Percentiles rank a stretch among this genome's conserved stretches.
Conservation (phyloP, 352 stramenopile genomes). For the Phytophthora citricola region DNA sequence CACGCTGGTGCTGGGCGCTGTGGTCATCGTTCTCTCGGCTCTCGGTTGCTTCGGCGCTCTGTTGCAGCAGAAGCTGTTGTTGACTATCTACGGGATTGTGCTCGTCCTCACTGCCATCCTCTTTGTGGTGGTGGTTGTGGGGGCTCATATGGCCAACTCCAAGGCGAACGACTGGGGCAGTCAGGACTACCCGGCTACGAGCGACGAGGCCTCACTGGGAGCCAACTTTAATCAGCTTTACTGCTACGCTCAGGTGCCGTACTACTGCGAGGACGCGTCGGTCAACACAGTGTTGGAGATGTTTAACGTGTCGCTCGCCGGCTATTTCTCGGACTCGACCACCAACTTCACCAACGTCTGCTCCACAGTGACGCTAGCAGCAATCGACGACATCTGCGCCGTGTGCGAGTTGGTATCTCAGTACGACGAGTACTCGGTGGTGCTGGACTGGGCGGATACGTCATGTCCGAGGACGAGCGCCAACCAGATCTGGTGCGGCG, state of each 20-base stretch:
- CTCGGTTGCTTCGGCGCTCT: constrained; percentile 79
- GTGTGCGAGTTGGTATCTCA: constrained; percentile 60
- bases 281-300: constrained; percentile 56
- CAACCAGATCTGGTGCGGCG: constrained; percentile 78
- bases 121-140: constrained; percentile 73
- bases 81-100: constrained; percentile 74
- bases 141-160: constrained; percentile 58
- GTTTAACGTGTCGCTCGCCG: constrained; percentile 58
- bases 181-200: constrained; percentile 51
- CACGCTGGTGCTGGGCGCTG: constrained; percentile 67
- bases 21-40: constrained; percentile 69
- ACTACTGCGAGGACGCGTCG: constrained; percentile 70
- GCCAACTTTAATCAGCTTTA: constrained; percentile 84
- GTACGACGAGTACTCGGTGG: constrained; percentile 68
- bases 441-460: constrained; percentile 70
- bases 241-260: constrained; percentile 80
- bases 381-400: constrained; percentile 62
- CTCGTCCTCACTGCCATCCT: constrained; percentile 63
- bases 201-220: constrained; percentile 57
- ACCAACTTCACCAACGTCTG: constrained; percentile 68
- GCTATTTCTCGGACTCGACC: constrained; percentile 45
- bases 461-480: constrained; percentile 55
- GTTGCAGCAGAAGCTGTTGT: constrained; percentile 70
- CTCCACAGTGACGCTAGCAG: constrained; percentile 42
- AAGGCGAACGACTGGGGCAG: constrained; percentile 60